Base-by-base conservation (phyloP, 257 asterid species). In the Handroanthus guayacan region DNA sequence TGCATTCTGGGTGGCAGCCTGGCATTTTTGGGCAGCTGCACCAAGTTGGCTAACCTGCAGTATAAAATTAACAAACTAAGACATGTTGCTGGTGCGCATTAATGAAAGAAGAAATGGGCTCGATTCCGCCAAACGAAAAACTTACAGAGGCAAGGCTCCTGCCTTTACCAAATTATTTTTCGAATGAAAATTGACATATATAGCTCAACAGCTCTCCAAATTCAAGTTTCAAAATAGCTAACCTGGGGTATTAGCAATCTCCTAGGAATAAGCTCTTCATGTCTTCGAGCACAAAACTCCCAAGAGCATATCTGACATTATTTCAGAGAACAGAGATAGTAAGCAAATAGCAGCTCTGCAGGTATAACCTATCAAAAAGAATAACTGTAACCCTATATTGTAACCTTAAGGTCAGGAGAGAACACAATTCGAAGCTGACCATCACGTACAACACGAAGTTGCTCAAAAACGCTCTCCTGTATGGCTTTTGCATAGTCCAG, bases 241-340 rank as follows among this genome's bases (percentile, higher is more conserved):
- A 95, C 99, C 98, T 95, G 99, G 72, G 98, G 97, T 81, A 91
- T 86, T 80, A 95, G 83, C 86, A 89, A 84, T 82, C 97, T 87
- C 76, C 96, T 87, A 72, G 99, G 98, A 62, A 95, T 91, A 70
- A 95, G 93, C 80, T 95, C 98, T 86, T 95, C 99, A 78, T 95
- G 99, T 55, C 94, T 96, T 20, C 99, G 87, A 31, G 98, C 99
- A 88, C 99, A 95, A 79, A 95, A 95, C 75, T 91, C 98, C 99
- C 99, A 95, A 12, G 98, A 92, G 91, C 95, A 87, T 78, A 95
- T 95, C 99, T 95, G 88, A 61, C 45, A 58, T 64, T 57, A 50
- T 34, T 41, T 60, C 68, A 34, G 34, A 65, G 62, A 55, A 61
- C 2, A 36, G 38, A 57, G 47, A 48, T 47, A 69, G 67, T 73